Evolutionary conservation across 768 basidiomycete species (phyloP), one percentile per base, ranked within the genome.

Genomic region (Tulasnella sp.): DNA sequence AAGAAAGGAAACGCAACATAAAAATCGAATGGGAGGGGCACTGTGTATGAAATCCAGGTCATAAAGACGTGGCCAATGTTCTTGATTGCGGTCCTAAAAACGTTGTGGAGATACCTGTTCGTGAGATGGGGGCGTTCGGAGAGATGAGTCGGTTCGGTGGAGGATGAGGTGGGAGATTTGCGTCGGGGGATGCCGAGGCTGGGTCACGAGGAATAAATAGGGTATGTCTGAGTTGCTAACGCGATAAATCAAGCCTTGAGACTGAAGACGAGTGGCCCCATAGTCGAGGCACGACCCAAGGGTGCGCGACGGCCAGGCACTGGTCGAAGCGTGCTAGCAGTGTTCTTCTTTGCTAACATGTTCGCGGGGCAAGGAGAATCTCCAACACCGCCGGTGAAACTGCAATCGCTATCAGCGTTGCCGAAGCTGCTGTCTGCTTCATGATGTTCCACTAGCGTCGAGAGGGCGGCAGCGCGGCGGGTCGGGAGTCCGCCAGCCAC

Each of bases 301-400:
- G 75, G 75, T n/a, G 75, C 55, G 23, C 73, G 61, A 32, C 75
- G 48, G 20, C 42, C 46, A 29, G 55, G 55, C 16, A 39, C 37
- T 37, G 48, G 29, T 26, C 61, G 29, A 29, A 40, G 9, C 15
- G 37, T 71, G 70, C 26, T 37, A 26, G 48, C 51, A 9, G 37
- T 35, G 37, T 9, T 55, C 26, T 39, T 39, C 32, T 46, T 61
- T 3, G 15, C 37, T 7, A n/a, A 16, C 40, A 35, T 73, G 7
- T 92, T 90, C 70, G 93, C 91, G 3, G 93, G 93, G 85, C 95
- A 97, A 5, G 95, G 95, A 81, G 94, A 95, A 81, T 93, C 93
- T 18, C 93, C 93, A 67, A 93, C 83, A 81, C 93, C 92, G 67
- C 91, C 92, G n/a, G 44, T 74, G 57, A 40, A 76, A 15, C 51